Base-by-base conservation (phyloP, 345 rosid species). In the Leavenworthia alabamica region DNA sequence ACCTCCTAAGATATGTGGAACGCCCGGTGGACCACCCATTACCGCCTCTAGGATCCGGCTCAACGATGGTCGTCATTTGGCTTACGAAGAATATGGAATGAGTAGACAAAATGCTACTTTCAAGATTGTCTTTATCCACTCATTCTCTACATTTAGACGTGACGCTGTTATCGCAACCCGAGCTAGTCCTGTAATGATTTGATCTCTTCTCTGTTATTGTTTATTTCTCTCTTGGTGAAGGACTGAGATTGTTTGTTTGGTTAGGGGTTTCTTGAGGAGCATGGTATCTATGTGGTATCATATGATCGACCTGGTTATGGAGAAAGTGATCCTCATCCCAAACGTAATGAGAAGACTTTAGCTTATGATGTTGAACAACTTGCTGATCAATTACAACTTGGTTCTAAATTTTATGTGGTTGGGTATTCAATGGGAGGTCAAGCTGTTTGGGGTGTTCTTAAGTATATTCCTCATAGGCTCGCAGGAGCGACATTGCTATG, bases 381-480 rank as follows among this genome's bases (percentile, higher is more conserved):
- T 15, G 96, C 90, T n/a, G 95, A 92, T 69, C 80, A 79, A 56
- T 64, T 92, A 79, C 78, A 88, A 66, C 70, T 92, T 51, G 95
- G 98, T 16, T 50, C 86, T 2, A 89, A 73, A 26, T 92, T 88
- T 66, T 81, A 84, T 40, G 80, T 92, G 42, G 48, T 72, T 36
- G 76, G 71, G 22, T 60, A 57, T 26, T 60, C 76, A 32, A 52
- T 66, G 67, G 98, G 96, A 50, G 71, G 58, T 17, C 61, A 65
- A 53, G 71, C 72, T 2, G 63, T 52, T 44, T 72, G 71, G 62
- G 72, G 83, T 49, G 86, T 93, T 73, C 83, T 92, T 56, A 82
- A 83, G 56, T 84, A 89, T 77, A 86, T 92, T 35, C 90, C 67
- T 36, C 59, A 50, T 78, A 85, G 91, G 81, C 73, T 86, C 40